These are phyloP conservation scores for Lenwebbia sp. DNA, from an alignment of 345 rosid species.

Conservation along the genomic window DNA sequence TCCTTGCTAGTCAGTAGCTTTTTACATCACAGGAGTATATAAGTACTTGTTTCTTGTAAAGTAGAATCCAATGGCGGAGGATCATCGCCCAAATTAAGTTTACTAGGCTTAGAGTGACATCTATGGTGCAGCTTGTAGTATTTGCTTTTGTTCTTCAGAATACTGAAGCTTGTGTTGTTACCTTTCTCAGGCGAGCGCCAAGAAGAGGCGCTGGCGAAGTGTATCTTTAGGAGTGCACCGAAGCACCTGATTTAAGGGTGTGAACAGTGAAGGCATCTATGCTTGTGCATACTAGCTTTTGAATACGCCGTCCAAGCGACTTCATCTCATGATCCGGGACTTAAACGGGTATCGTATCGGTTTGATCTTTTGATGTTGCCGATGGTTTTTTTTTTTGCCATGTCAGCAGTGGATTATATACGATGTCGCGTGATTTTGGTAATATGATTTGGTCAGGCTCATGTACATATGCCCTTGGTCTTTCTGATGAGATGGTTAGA, in stretches of 20 bases:
- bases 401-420: neutral
- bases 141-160: neutral
- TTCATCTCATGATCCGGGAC: neutral
- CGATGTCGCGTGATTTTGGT: neutral
- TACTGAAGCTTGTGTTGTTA: neutral
- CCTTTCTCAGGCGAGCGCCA: conserved; percentile 21
- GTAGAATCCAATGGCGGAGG: neutral
- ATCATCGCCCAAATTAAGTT: neutral
- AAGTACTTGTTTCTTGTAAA: neutral
- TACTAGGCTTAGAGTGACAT: neutral
- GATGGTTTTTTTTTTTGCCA: neutral
- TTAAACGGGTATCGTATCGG: neutral
- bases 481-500: neutral
- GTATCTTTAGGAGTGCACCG: conserved; percentile 26
- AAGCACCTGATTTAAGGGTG: conserved; percentile 3
- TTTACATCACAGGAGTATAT: no score
- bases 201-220: conserved; percentile 32
- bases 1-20: neutral
- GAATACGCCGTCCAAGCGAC: neutral
- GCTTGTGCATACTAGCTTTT: neutral
- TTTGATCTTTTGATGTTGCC: neutral
- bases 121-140: neutral
- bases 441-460: neutral
- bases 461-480: neutral
- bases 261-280: neutral